Evolutionary conservation across 2,329 filamentous ascomycete species (phyloP).

Genomic region (Madurella mycetomatis): DNA sequence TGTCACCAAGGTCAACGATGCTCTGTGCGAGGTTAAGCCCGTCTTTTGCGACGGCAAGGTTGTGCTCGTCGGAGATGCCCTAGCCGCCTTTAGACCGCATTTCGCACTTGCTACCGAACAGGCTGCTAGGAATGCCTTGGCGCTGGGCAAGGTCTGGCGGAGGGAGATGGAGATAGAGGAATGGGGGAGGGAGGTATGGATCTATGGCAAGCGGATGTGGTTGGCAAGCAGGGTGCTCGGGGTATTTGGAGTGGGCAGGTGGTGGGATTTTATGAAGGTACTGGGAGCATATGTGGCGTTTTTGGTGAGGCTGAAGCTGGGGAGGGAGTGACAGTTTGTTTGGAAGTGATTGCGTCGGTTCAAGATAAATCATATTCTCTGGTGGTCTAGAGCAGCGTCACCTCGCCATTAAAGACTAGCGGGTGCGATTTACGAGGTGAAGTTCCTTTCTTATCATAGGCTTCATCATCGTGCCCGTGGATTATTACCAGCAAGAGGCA

Average conservation of each 20-base stretch:
- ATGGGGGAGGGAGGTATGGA: constrained; percentile 31
- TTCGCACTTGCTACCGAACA: constrained; percentile 43
- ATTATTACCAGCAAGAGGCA: no score
- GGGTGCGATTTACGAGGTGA: no score
- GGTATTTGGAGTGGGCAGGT: constrained; percentile 9
- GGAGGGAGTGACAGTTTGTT: neutral
- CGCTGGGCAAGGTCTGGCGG: constrained; percentile 36
- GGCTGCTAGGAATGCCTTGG: constrained; percentile 41
- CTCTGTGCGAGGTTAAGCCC: constrained; percentile 32
- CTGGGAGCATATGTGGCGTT: constrained; percentile 6
- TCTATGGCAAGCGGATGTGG: constrained; percentile 11
- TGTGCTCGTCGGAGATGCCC: constrained; percentile 43
- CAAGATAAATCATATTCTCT: no score
- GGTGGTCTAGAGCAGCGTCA: no score
- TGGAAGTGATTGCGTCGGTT: no score
- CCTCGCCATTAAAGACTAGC: no score
- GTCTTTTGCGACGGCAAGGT: constrained; percentile 39
- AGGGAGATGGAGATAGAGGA: constrained; percentile 32
- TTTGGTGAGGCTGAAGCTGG: constrained; percentile 1
- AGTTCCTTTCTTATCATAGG: no score
- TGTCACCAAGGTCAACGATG: constrained; percentile 42
- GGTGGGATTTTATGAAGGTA: constrained; percentile 7
- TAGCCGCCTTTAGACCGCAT: constrained; percentile 44
- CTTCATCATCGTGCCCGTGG: no score
- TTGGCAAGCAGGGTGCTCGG: constrained; percentile 20